phyloP scores from a whole-genome alignment of 2,329 filamentous ascomycete species.

The Alternaria alternata region DNA sequence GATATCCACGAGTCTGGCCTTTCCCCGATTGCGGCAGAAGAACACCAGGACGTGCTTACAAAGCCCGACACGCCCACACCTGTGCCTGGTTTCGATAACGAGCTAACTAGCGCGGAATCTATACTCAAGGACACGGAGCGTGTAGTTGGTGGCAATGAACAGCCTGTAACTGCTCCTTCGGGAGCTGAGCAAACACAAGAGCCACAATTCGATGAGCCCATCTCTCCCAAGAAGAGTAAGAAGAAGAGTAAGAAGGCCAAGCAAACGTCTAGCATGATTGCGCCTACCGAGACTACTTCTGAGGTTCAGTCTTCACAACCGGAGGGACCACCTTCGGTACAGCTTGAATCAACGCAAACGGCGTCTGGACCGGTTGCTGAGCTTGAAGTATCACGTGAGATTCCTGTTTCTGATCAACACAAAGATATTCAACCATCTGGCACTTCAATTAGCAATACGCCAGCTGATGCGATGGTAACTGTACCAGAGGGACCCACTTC shows the following conservation, averaged over 20 bases:
- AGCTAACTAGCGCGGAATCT: not conserved
- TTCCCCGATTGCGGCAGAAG: not conserved
- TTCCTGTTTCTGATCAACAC: not conserved
- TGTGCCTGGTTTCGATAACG: not conserved
- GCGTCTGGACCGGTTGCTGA: not conserved
- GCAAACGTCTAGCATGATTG: slow-evolving; percentile 23
- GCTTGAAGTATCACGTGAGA: slow-evolving; percentile 3
- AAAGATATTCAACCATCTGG: not conserved
- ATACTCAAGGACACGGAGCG: not conserved
- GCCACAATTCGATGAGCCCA: slow-evolving; percentile 5
- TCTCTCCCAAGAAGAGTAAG: slow-evolving; percentile 25
- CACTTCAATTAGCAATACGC: not conserved
- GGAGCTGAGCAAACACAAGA: not conserved
- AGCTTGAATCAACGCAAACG: not conserved
- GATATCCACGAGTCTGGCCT: not conserved
- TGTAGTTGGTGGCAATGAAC: not conserved
- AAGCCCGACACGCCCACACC: not conserved
- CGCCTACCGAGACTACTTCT: slow-evolving; percentile 10
- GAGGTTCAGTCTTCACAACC: slow-evolving; percentile 5
- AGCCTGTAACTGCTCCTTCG: not conserved
- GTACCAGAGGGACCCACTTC: not conserved
- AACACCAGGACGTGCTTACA: not conserved
- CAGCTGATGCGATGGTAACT: not conserved
- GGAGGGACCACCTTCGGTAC: slow-evolving; percentile 2
- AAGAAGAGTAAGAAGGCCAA: slow-evolving; percentile 46